These are phyloP conservation scores for Lithohypha guttulata DNA, from an alignment of 2,329 filamentous ascomycete genomes.

Conservation along the genomic window DNA sequence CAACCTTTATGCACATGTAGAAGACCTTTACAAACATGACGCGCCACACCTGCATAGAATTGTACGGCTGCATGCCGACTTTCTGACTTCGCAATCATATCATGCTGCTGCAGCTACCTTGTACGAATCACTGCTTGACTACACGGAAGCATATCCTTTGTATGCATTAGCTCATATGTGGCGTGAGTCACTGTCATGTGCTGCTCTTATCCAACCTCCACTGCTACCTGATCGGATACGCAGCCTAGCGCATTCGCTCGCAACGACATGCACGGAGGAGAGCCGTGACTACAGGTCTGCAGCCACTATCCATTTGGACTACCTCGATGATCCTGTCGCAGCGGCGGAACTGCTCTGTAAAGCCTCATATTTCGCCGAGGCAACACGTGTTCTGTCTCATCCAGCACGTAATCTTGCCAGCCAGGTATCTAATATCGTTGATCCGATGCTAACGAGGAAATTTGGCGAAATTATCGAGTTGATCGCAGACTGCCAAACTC, in stretches of 20 bases:
- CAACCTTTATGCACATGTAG: conserved; percentile 62
- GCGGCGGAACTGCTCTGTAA: conserved; percentile 74
- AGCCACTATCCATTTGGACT: conserved; percentile 68
- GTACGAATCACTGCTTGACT: conserved; percentile 75
- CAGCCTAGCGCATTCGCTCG: conserved; percentile 62
- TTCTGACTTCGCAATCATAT: conserved; percentile 63
- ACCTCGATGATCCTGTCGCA: conserved; percentile 59
- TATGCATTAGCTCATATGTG: conserved; percentile 80
- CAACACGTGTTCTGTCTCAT: conserved; percentile 63
- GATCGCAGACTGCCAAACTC: conserved; percentile 80
- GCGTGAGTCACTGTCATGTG: conserved; percentile 79
- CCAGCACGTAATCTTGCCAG: conserved; percentile 42
- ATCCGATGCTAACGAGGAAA: conserved; percentile 68
- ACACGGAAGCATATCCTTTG: conserved; percentile 62
- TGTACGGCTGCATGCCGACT: conserved; percentile 66
- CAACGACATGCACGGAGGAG: conserved; percentile 64
- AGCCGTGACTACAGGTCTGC: conserved; percentile 74
- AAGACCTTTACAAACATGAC: conserved; percentile 78
- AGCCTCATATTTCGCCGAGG: conserved; percentile 77
- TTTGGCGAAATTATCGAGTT: conserved; percentile 78
- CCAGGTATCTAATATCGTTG: conserved; percentile 59
- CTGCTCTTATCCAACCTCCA: conserved; percentile 56
- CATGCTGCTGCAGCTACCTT: conserved; percentile 79
- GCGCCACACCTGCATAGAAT: conserved; percentile 53
- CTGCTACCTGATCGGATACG: conserved; percentile 48